A percentile compares a stretch with the other conserved stretches of the same genome.
phyloP scores from a whole-genome alignment of 371 early-diverging fungal genomes.

The Circinella minor region DNA sequence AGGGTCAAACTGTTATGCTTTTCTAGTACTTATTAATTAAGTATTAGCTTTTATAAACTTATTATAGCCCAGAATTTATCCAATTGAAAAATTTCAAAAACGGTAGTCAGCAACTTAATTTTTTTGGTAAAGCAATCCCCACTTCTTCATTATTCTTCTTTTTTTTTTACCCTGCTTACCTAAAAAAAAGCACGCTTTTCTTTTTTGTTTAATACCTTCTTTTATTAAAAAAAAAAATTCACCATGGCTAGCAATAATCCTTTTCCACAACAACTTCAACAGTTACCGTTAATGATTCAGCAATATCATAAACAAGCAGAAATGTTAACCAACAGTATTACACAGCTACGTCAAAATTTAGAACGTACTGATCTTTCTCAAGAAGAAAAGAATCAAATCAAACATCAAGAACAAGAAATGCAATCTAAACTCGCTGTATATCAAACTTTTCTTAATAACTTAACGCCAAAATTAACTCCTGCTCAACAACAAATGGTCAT shows the following conservation, averaged over 20 bases:
- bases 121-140: too few relatives aligned
- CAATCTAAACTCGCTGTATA: constrained; percentile 25
- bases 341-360: constrained; percentile 33
- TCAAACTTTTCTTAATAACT: constrained; percentile 8
- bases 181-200: too few relatives aligned
- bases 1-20: too few relatives aligned
- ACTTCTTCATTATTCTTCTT: too few relatives aligned
- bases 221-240: too few relatives aligned
- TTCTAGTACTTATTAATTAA: too few relatives aligned
- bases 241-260: constrained; percentile 1
- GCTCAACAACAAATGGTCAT: constrained; percentile 11
- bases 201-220: too few relatives aligned
- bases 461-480: constrained; percentile 8
- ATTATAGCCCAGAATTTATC: too few relatives aligned
- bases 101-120: too few relatives aligned
- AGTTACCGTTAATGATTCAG: constrained; percentile 2
- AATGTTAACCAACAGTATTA: constrained; percentile 5
- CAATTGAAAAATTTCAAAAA: too few relatives aligned
- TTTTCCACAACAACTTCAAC: background rate
- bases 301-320: constrained; percentile 9
- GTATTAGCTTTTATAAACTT: too few relatives aligned
- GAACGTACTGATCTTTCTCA: constrained; percentile 40
- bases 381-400: constrained; percentile 33
- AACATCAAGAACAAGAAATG: constrained; percentile 19
- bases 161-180: too few relatives aligned